Percentiles rank a stretch among this genome's conserved stretches.
phyloP scores from a whole-genome alignment of 202 grass and related monocot species.

The Saccharum hybrid region DNA sequence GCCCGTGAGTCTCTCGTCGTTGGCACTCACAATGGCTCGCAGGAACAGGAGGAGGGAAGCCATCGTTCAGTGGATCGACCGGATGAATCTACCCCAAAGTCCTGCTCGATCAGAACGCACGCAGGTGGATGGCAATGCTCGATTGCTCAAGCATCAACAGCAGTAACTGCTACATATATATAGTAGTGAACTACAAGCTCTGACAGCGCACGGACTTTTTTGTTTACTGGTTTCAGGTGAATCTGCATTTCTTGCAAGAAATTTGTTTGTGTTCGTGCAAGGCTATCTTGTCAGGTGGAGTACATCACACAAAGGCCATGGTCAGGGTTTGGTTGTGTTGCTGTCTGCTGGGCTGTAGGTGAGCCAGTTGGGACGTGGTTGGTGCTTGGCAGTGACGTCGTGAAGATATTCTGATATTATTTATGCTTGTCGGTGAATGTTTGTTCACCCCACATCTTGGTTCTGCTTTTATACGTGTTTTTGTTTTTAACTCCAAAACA shows the following conservation, averaged over 20 bases:
- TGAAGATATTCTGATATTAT: background rate
- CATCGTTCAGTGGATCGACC: slow-evolving; percentile 30
- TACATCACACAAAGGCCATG: slow-evolving; percentile 50
- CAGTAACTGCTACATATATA: slow-evolving; percentile 30
- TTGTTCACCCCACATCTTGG: slow-evolving; percentile 25
- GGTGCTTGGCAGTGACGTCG: background rate
- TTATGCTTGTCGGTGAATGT: too few species aligned
- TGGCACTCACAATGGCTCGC: slow-evolving; percentile 26
- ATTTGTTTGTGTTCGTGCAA: slow-evolving; percentile 27
- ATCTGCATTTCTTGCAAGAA: slow-evolving; percentile 53
- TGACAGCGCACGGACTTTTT: background rate
- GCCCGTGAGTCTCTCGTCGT: background rate
- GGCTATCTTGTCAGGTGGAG: background rate
- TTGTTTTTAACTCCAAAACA: background rate
- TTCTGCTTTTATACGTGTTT: background rate
- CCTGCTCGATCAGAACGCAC: background rate
- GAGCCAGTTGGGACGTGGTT: too few species aligned
- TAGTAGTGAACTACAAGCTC: background rate
- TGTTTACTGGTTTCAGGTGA: slow-evolving; percentile 47
- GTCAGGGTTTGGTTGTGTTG: slow-evolving; percentile 20
- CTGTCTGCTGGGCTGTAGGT: slow-evolving; percentile 31
- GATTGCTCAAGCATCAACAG: background rate
- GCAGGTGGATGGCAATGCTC: background rate
- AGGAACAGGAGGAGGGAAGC: slow-evolving; percentile 62
- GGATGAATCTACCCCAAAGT: background rate